Percentiles rank a stretch among this genome's conserved stretches.
These are phyloP conservation scores for Globisporangium splendens DNA, from an alignment of 352 stramenopile species.

Conservation along the genomic window DNA sequence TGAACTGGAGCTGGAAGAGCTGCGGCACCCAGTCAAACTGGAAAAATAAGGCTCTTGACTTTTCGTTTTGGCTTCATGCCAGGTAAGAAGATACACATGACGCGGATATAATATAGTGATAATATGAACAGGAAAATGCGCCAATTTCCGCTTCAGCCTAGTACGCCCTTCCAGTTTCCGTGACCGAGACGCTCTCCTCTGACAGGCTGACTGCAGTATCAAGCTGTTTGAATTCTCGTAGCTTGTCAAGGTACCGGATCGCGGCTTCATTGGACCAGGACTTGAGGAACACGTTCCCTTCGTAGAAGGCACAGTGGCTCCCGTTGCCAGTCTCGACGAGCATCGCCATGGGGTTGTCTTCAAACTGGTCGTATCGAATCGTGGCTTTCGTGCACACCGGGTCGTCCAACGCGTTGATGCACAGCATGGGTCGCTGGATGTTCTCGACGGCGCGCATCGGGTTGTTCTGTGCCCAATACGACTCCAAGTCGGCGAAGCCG, in stretches of 20 bases:
- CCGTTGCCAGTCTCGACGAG: constrained; percentile 55
- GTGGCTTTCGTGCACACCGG: constrained; percentile 72
- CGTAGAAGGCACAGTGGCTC: constrained; percentile 77
- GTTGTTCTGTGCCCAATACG: constrained; percentile 75
- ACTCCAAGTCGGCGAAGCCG: constrained; percentile 55
- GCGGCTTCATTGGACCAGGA: constrained; percentile 58
- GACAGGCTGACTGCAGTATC: background rate
- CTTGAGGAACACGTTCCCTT: constrained; percentile 54
- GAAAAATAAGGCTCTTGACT: background rate
- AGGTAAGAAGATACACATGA: background rate
- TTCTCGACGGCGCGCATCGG: constrained; percentile 60
- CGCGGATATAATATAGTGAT: constrained; percentile 1
- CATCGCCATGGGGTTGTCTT: constrained; percentile 45
- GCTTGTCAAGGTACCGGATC: constrained; percentile 55
- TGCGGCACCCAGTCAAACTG: constrained; percentile 14
- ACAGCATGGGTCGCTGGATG: constrained; percentile 59
- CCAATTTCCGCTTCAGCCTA: too few relatives aligned
- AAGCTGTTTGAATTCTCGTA: constrained; percentile 37
- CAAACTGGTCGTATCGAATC: constrained; percentile 62
- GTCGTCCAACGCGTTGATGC: constrained; percentile 76
- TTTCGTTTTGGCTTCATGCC: too few relatives aligned
- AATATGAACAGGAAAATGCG: background rate
- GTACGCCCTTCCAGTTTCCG: too few relatives aligned
- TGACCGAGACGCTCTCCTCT: too few relatives aligned
- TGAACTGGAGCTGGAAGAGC: constrained; percentile 11